phyloP scores from a whole-genome alignment of 148 eudicot species.

The Spergularia bocconei region DNA sequence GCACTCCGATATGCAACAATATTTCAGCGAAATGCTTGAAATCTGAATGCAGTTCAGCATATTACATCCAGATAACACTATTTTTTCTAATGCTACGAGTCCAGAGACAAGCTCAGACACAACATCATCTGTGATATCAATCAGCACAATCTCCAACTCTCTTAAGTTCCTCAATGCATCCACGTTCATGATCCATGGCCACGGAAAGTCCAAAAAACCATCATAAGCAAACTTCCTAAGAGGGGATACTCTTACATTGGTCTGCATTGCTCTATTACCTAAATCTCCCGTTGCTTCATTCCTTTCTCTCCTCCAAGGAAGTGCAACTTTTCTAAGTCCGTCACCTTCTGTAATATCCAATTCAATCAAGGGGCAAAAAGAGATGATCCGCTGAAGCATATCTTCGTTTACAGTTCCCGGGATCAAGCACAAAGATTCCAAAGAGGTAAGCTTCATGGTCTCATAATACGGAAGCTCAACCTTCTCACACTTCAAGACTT shows the following conservation, averaged over 20 bases:
- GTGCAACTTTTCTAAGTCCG: background rate
- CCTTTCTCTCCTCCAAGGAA: no score
- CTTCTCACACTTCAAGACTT: background rate
- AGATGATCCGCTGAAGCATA: constrained; percentile 8
- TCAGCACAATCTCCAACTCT: constrained; percentile 2
- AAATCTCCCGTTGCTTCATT: background rate
- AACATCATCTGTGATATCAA: background rate
- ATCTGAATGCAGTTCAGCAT: background rate
- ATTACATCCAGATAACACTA: background rate
- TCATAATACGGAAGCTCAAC: background rate
- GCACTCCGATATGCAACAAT: background rate
- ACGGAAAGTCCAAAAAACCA: background rate
- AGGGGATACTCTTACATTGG: background rate
- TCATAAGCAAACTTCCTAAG: background rate
- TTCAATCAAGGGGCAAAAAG: constrained; percentile 9
- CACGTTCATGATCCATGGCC: constrained; percentile 4
- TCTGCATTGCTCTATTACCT: background rate
- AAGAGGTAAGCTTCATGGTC: constrained; percentile 7
- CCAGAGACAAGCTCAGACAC: constrained; percentile 1
- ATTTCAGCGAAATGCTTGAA: constrained; percentile 4
- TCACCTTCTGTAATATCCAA: background rate
- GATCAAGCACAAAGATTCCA: background rate
- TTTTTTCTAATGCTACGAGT: background rate
- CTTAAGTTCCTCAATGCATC: constrained; percentile 6
- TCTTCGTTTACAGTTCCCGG: background rate